phyloP scores from a whole-genome alignment of 2,329 filamentous ascomycete species.

The Fulvia fulva region DNA sequence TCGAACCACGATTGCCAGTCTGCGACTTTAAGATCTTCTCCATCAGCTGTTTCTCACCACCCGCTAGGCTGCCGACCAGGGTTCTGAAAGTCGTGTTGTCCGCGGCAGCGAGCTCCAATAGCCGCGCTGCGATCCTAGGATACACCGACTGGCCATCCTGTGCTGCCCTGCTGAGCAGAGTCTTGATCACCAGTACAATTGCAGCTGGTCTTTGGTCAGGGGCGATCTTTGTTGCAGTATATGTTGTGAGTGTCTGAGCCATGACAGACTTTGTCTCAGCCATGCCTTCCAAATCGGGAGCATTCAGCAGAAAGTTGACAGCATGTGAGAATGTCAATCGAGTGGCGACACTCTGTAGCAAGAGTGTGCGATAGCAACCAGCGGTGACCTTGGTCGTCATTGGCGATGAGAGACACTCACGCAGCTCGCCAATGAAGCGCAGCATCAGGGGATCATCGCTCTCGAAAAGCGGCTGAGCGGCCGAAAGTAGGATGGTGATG shows the following conservation, averaged over 20 bases:
- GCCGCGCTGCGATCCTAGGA: slow-evolving; percentile 67
- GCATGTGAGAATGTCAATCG: slow-evolving; percentile 63
- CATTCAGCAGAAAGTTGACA: slow-evolving; percentile 67
- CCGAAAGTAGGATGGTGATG: slow-evolving; percentile 83
- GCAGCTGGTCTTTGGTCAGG: slow-evolving; percentile 49
- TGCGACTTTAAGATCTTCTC: slow-evolving; percentile 56
- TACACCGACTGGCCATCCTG: slow-evolving; percentile 51
- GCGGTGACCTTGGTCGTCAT: slow-evolving; percentile 87
- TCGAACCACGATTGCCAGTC: slow-evolving; percentile 41
- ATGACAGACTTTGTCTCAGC: slow-evolving; percentile 69
- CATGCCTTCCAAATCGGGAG: slow-evolving; percentile 66
- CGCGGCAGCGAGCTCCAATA: slow-evolving; percentile 75
- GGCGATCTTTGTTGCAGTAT: slow-evolving; percentile 48
- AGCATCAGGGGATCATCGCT: slow-evolving; percentile 67
- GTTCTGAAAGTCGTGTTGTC: slow-evolving; percentile 70
- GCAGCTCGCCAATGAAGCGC: slow-evolving; percentile 72
- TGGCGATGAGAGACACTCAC: slow-evolving; percentile 76
- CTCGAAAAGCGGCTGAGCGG: slow-evolving; percentile 58
- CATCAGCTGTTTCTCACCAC: slow-evolving; percentile 69
- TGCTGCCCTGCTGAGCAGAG: slow-evolving; percentile 70
- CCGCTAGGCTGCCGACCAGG: slow-evolving; percentile 67
- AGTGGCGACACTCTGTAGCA: slow-evolving; percentile 71
- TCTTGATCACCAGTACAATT: slow-evolving; percentile 72
- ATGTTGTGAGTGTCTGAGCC: slow-evolving; percentile 71
- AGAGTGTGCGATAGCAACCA: slow-evolving; percentile 80